A percentile compares a stretch with the other conserved stretches of the same genome.
Evolutionary conservation across 371 early-diverging fungal species (phyloP).

Genomic region (Mortierella sp.): DNA sequence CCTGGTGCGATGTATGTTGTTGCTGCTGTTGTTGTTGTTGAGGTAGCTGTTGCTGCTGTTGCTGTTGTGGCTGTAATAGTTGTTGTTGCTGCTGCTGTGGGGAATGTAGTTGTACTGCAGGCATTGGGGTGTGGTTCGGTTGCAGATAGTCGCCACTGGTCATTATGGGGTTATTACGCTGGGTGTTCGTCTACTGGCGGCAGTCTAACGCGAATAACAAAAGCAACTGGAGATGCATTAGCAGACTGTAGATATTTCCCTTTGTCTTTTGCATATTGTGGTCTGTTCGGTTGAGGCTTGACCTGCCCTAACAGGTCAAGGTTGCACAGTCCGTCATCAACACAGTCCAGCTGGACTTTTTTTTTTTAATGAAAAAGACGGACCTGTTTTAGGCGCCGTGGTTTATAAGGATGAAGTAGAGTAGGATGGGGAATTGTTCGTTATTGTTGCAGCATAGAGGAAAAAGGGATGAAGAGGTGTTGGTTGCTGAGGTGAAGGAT

Average conservation of each 20-base stretch:
- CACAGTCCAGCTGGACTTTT: conserved; percentile 12
- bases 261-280: not conserved
- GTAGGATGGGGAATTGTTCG: not conserved
- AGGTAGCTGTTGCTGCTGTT: not conserved
- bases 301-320: not conserved
- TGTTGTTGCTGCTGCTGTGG: conserved; percentile 5
- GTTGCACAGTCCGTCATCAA: conserved; percentile 8
- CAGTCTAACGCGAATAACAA: not conserved
- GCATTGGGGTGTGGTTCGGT: not conserved
- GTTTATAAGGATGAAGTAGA: not conserved
- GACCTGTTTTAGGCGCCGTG: not conserved
- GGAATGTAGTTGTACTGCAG: not conserved
- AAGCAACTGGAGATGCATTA: not conserved
- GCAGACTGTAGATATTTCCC: not conserved
- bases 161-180: not conserved
- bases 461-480: not conserved
- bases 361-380: not conserved
- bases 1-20: not conserved
- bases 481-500: not conserved
- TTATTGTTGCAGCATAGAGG: not conserved
- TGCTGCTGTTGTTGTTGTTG: conserved; percentile 12
- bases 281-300: not conserved
- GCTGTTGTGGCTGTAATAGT: not conserved
- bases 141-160: conserved; percentile 15
- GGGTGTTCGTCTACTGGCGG: not conserved